Evolutionary conservation across 257 asterid genomes (phyloP), one percentile per base, ranked within the genome.

Genomic region (Asclepias syriaca): DNA sequence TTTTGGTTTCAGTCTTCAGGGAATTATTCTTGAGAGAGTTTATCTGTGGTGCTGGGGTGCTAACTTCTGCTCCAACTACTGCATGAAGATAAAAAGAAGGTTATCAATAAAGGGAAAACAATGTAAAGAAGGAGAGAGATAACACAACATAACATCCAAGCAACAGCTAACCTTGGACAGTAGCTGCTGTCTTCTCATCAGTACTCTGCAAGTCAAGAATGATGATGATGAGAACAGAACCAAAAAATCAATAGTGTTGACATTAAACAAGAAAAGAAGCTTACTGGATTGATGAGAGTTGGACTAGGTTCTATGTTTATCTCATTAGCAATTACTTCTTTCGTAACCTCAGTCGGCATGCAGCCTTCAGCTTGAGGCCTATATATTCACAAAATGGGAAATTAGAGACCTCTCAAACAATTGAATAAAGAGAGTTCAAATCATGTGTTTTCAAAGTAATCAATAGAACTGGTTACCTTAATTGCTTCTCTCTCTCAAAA

Each of bases 1-100:
- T 90, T 80, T 78, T 84, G 58, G 81, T 76, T 9, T 75, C 83
- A n/a, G 64, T 80, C 49, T 63, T 82, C 71, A 54, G 72, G 46
- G 73, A 34, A 15, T 72, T 55, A 7, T 13, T 66, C 75, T 45
- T 69, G n/a, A 40, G 69, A 61, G 77, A 53, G 48, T 55, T 54
- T 37, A 24, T 82, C 56, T 55, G 70, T 14, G 89, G 89, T 68
- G 83, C 87, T 43, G 98, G 97, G 8, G 96, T 91, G 80, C 90
- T 84, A 76, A 82, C 77, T 65, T 79, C 95, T 45, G 81, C 65
- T 32, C 61, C 70, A 63, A 54, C 72, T 59, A 64, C 72, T 59
- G 69, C 54, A 37, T n/a, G 22, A 5, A 51, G 57, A 39, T 32
- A 58, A 2, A 56, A 3, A 3, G 1, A 34, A 43, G 57, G 21